Base-by-base conservation (phyloP, 2,329 filamentous ascomycete genomes). In the Colletotrichum somersetense region DNA sequence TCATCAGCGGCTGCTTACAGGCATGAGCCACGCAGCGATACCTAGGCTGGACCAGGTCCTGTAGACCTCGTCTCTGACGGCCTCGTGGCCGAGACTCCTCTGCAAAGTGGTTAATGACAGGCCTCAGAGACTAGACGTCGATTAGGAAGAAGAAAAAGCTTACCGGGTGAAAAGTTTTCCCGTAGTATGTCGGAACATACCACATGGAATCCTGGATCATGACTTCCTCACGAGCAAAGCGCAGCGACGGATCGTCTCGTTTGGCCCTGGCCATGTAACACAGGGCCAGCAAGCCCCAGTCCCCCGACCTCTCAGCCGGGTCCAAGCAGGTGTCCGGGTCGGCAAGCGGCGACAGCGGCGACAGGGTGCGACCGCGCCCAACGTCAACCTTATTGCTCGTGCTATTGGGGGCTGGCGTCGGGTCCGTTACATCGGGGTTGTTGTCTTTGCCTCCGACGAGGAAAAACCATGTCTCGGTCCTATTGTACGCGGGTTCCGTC, bases 391-490 rank as follows among this genome's bases (percentile, higher is more conserved):
- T 7, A 67, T 58, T 33, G 40, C 46, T 62, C 50, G 74, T 75
- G 20, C 65, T 68, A 66, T 72, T 73, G 35, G 66, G 74, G 55
- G 56, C 71, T 66, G 40, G 73, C 78, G 63, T 59, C 5, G 66
- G 70, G 38, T 71, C 70, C 30, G 53, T 66, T 40, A 59, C 23
- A 12, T 72, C 65, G 14, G 70, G 66, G 33, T 66, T 61, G 59
- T 85, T 85, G 64, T 86, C 85, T 4, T 75, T 71, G 2, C 83
- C 85, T 5, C 84, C 84, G 3, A 86, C 83, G 35, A 85, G 80
- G 73, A 86, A 87, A 73, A 87, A 86, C 83, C 83, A 87, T 0
- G 83, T 86, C 30, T 84, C 83, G 26, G 78, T 79, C 38, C 83
- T 79, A 5, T 75, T 74, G 66, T 85, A 85, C 62, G 84, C 84